Evolutionary conservation across 2,329 filamentous ascomycete species (phyloP).

Genomic region (Xylariaceae sp.): DNA sequence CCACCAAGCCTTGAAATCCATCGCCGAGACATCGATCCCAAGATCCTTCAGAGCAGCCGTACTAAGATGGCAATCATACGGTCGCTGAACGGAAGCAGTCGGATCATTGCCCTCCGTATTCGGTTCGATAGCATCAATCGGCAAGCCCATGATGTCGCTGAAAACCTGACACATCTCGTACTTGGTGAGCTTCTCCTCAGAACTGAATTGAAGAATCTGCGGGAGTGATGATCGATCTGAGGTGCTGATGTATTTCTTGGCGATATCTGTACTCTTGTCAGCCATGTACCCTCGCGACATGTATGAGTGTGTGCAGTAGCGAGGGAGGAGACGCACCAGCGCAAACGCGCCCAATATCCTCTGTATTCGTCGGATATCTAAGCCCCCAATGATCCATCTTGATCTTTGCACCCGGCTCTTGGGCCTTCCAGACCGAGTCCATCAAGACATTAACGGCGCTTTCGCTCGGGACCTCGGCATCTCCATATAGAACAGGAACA

Average conservation of each 20-base stretch:
- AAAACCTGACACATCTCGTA: slow-evolving; percentile 81
- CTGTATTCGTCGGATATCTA: slow-evolving; percentile 83
- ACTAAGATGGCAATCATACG: slow-evolving; percentile 84
- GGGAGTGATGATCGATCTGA: slow-evolving; percentile 55
- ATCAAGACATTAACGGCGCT: slow-evolving; percentile 81
- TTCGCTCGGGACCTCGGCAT: slow-evolving; percentile 65
- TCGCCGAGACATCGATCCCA: slow-evolving; percentile 69
- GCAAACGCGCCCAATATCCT: slow-evolving; percentile 78
- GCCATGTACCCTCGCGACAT: neutral
- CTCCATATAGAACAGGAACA: slow-evolving; percentile 80
- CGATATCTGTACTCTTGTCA: slow-evolving; percentile 52
- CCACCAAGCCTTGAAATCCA: slow-evolving; percentile 82
- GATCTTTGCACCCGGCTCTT: slow-evolving; percentile 57
- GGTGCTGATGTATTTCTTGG: slow-evolving; percentile 60
- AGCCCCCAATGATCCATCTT: slow-evolving; percentile 85
- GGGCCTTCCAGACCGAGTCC: slow-evolving; percentile 70
- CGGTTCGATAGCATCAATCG: slow-evolving; percentile 63
- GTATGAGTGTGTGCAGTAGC: neutral
- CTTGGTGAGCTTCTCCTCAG: slow-evolving; percentile 83
- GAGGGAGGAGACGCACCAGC: slow-evolving; percentile 46
- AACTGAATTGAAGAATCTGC: slow-evolving; percentile 74
- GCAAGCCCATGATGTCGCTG: slow-evolving; percentile 73
- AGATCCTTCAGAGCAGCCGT: slow-evolving; percentile 69
- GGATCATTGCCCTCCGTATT: slow-evolving; percentile 70
- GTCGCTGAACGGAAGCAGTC: slow-evolving; percentile 67